Evolutionary conservation across 1,139 yeast species (phyloP).

Genomic region (Hansenula sp.): DNA sequence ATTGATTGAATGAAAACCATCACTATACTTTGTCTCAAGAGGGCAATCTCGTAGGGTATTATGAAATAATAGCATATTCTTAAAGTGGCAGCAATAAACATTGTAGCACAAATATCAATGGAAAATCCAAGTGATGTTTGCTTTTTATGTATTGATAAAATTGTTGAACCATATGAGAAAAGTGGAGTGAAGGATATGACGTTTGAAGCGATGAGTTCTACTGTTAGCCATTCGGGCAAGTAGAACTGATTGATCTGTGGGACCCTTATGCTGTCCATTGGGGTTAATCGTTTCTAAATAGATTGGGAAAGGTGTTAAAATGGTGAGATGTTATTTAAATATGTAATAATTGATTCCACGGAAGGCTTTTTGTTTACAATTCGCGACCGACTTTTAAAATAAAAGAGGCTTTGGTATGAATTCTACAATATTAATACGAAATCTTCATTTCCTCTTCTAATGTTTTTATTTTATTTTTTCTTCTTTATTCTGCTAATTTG

Average conservation of each 20-base stretch:
- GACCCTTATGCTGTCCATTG: constrained; percentile 41
- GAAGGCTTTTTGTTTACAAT: too few relatives aligned
- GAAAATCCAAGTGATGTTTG: constrained; percentile 77
- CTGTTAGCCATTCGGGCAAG: constrained; percentile 40
- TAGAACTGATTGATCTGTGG: constrained; percentile 35
- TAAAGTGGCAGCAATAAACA: constrained; percentile 74
- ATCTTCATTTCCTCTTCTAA: too few relatives aligned
- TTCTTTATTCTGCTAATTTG: neutral
- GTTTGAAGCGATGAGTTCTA: constrained; percentile 34
- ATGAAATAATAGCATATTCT: constrained; percentile 75
- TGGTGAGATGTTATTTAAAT: too few relatives aligned
- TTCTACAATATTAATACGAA: too few relatives aligned
- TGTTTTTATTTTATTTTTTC: too few relatives aligned
- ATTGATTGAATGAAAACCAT: constrained; percentile 75
- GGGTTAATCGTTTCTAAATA: too few relatives aligned
- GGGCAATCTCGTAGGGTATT: constrained; percentile 73
- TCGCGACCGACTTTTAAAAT: too few relatives aligned
- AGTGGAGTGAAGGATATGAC: constrained; percentile 72
- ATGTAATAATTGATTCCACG: too few relatives aligned
- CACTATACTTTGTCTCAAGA: constrained; percentile 70
- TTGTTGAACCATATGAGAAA: constrained; percentile 82
- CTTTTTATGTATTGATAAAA: constrained; percentile 59
- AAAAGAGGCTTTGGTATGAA: too few relatives aligned
- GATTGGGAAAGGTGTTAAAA: too few relatives aligned
- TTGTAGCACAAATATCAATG: constrained; percentile 85